Evolutionary conservation across 2,329 filamentous ascomycete genomes (phyloP), one percentile per base, ranked within the genome.

Genomic region (Pyrenochaeta sp.): DNA sequence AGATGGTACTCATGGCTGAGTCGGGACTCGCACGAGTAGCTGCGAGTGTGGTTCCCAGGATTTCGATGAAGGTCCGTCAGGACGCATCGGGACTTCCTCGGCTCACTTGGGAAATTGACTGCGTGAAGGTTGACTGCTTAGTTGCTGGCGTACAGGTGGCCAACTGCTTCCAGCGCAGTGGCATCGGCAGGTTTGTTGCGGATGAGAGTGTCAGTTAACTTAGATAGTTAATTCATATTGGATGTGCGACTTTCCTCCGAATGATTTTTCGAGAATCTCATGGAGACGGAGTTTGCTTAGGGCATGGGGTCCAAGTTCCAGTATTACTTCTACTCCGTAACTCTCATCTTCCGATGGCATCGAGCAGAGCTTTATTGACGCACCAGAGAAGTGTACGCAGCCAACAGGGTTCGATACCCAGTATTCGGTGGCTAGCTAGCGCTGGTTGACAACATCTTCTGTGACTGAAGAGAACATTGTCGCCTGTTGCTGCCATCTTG

Each of bases 21-120:
- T 1, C 55, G 44, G 4, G 53, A 41, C 30, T 65, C 61, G 22
- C 41, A 39, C 63, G 62, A 70, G 45, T 61, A 66, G 9, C 44
- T 40, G 4, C 46, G 52, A 3, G 54, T 43, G 39, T 70, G 67
- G 40, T 71, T 65, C 60, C 65, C 72, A 1, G 55, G 44, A 30
- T 72, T 72, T 4, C 45, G 47, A 3, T 69, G 68, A 1, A 72
- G 60, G 19, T 62, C 49, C 1, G 42, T 51, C 8, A 40, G 44
- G 5, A 42, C 35, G 7, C 36, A 39, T 10, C 35, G 28, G 9
- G 35, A n/a, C 13, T 43, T 23, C 4, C 37, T 48, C 7, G 41
- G 26, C 13, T 49, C 35, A 18, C 9, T 29, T 10, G 42, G 38
- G 15, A 44, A 43, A 15, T 49, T 53, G 17, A 46, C 28, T 4